Evolutionary conservation across 2,329 filamentous ascomycete genomes (phyloP), one percentile per base, ranked within the genome.

Genomic region (Xylaria sp.): DNA sequence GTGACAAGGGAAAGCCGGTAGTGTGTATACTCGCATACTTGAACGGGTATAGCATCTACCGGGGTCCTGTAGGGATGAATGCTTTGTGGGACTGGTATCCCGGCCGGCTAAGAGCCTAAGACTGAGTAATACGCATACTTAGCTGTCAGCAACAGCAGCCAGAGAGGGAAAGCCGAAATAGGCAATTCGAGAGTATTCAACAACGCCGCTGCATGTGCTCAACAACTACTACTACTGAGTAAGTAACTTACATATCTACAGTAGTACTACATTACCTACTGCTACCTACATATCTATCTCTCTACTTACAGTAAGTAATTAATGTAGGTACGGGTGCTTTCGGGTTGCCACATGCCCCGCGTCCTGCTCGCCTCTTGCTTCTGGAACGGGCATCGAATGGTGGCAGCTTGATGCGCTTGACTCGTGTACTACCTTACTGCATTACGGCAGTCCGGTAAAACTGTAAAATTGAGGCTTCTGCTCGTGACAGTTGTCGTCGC

Each of bases 401-500:
- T 44, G 41, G 23, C 31, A 13, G 18, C 25, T 28, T 61, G 31
- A 31, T 28, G 39, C 55, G 15, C 25, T 46, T 46, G 39, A n/a
- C 23, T 44, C 20, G 37, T 34, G 23, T 56, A 12, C 28, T 28
- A 28, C 28, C 28, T 28, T 28, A 28, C 10, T 41, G 4, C 10
- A 37, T 9, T 37, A 44, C 28, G 28, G 28, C 28, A 28, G 37
- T 28, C 12, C 41, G 54, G 61, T 59, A 64, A 61, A 31, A 62
- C 46, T 62, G 56, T 59, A 64, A 61, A 25, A 62, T 46, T 62
- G 67, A 67, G 70, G 61, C 69, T 69, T 69, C 72, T 67, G 70
- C 64, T 68, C 69, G 74, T 76, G 69, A 73, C 52, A 76, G 73
- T 69, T 73, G 70, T 60, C 69, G 41, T 61, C 48, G 41, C 58